Evolutionary conservation across 768 basidiomycete species (phyloP).

Genomic region (Kwoniella heveanensis): DNA sequence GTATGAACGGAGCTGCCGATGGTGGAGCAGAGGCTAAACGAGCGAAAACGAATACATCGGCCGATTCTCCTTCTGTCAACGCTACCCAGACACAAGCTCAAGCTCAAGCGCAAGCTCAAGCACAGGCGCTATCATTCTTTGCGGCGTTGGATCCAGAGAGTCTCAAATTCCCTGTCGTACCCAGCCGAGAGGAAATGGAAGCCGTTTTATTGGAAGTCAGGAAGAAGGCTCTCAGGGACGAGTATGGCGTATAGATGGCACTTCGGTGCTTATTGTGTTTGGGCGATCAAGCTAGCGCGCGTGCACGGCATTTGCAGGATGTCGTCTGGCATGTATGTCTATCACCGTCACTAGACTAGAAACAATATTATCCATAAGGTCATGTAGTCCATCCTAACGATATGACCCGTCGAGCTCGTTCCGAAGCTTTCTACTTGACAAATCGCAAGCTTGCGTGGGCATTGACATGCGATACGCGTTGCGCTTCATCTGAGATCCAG

Average conservation of each 20-base stretch:
- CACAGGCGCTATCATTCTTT: conserved; percentile 58
- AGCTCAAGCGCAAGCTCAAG: conserved; percentile 21
- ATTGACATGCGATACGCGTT: too few species aligned
- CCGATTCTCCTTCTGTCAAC: conserved; percentile 57
- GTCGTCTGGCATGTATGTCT: too few species aligned
- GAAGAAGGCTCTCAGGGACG: conserved; percentile 79
- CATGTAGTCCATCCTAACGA: too few species aligned
- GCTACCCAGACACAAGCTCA: background rate
- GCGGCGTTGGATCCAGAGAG: conserved; percentile 73
- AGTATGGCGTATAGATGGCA: conserved; percentile 63
- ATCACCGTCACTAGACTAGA: too few species aligned
- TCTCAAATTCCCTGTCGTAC: conserved; percentile 74
- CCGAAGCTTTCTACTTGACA: too few species aligned
- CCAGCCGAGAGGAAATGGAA: conserved; percentile 77
- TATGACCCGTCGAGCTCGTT: too few species aligned
- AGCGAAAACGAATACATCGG: conserved; percentile 14
- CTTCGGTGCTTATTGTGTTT: too few species aligned
- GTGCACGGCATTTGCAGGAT: too few species aligned
- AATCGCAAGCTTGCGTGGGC: too few species aligned
- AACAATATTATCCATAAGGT: too few species aligned
- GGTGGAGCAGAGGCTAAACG: conserved; percentile 51
- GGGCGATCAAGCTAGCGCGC: too few species aligned
- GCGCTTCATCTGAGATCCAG: too few species aligned
- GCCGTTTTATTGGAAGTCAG: conserved; percentile 69
- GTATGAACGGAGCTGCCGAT: conserved; percentile 55